These are phyloP conservation scores for Suillus bovinus DNA, from an alignment of 768 basidiomycete genomes.

Conservation along the genomic window DNA sequence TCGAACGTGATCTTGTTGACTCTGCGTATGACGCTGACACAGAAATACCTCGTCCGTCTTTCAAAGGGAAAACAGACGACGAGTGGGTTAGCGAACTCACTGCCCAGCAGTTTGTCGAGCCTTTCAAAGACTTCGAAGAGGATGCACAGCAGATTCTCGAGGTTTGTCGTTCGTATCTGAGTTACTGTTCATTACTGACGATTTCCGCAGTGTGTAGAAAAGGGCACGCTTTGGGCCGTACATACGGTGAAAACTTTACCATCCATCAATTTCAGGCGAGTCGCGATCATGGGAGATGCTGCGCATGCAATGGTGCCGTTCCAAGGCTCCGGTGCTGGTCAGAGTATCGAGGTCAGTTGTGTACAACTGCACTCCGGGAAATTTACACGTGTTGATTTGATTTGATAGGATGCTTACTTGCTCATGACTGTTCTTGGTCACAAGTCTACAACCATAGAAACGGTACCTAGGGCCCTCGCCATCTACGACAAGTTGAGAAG, in stretches of 20 bases:
- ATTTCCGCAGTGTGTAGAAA: conserved; percentile 48
- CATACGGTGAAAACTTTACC: conserved; percentile 54
- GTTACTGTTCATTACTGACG: conserved; percentile 7
- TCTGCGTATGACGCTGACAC: conserved; percentile 36
- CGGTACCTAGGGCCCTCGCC: conserved; percentile 40
- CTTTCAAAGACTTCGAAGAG: conserved; percentile 57
- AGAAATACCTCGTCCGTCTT: conserved; percentile 13
- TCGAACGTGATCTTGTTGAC: conserved; percentile 51
- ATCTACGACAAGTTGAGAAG: conserved; percentile 53
- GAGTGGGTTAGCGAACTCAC: conserved; percentile 52
- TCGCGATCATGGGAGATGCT: conserved; percentile 48
- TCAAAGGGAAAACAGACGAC: conserved; percentile 30
- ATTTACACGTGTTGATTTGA: not conserved
- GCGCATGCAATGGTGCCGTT: conserved; percentile 44
- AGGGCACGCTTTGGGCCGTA: conserved; percentile 61
- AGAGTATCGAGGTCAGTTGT: conserved; percentile 41
- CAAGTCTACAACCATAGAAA: conserved; percentile 30
- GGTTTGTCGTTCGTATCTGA: conserved; percentile 36
- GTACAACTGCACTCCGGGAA: not conserved
- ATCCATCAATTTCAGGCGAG: conserved; percentile 50
- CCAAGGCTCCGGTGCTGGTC: conserved; percentile 45
- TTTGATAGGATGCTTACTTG: conserved; percentile 36
- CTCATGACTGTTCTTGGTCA: conserved; percentile 47
- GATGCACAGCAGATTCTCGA: conserved; percentile 58
- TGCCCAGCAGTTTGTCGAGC: conserved; percentile 42